Percentiles rank a stretch among this genome's conserved stretches.
phyloP scores from a whole-genome alignment of 148 eudicot genomes.

The Hydrangea macrophylla region DNA sequence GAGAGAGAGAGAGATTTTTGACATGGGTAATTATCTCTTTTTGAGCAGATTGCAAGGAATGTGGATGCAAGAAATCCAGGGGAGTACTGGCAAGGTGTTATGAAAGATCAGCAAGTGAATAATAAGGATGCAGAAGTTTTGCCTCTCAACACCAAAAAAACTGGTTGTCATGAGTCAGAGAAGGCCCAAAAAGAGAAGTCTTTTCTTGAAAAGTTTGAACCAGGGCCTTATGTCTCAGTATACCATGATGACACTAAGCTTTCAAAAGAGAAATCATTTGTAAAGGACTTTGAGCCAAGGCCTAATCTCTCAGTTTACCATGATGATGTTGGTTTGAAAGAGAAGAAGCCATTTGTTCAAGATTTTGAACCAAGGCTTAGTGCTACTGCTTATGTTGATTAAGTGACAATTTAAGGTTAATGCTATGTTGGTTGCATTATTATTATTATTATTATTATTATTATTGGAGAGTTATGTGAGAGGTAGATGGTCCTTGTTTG shows the following conservation, averaged over 20 bases:
- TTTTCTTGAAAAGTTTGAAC: slow-evolving; percentile 13
- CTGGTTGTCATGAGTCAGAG: neutral
- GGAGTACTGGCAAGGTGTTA: slow-evolving; percentile 36
- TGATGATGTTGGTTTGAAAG: neutral
- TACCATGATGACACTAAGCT: slow-evolving; percentile 2
- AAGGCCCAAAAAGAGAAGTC: neutral
- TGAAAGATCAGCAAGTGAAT: slow-evolving; percentile 34
- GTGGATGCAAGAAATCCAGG: slow-evolving; percentile 35
- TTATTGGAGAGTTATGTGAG: no score
- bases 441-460: no score
- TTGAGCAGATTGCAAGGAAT: slow-evolving; percentile 22
- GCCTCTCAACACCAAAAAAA: slow-evolving; percentile 2
- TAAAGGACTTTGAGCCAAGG: slow-evolving; percentile 16
- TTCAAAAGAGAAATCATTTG: neutral
- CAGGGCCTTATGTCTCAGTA: slow-evolving; percentile 19
- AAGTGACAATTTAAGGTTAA: neutral
- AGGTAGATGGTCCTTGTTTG: no score
- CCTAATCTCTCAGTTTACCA: neutral
- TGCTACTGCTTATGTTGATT: neutral
- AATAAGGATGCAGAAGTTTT: slow-evolving; percentile 9
- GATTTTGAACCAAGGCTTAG: slow-evolving; percentile 18
- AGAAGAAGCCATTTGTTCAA: neutral
- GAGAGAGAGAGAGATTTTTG: no score
- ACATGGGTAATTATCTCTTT: no score
- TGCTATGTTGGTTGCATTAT: neutral